Evolutionary conservation across 2,329 filamentous ascomycete species (phyloP).

Genomic region (Ophiostoma australiae): DNA sequence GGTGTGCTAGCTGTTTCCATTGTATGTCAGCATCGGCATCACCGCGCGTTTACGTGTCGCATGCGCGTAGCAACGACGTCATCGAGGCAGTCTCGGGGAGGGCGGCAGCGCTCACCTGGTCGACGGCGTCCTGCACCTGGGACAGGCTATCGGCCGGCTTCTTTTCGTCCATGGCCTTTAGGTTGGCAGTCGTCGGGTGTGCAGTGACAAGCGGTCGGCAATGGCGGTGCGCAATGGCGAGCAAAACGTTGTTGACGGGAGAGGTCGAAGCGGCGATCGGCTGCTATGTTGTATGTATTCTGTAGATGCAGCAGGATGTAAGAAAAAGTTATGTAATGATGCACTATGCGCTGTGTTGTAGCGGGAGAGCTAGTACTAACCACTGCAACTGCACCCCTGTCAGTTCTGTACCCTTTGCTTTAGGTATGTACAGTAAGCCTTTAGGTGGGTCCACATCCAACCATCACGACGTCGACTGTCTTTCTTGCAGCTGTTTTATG

Average conservation of each 20-base stretch:
- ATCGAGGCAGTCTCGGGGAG: not conserved
- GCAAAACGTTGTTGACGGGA: not conserved
- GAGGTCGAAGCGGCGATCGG: not conserved
- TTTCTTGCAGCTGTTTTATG: not conserved
- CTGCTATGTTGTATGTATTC: not conserved
- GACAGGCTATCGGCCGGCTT: constrained; percentile 71
- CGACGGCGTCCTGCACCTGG: constrained; percentile 78
- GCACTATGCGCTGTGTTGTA: not conserved
- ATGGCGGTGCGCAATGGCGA: not conserved
- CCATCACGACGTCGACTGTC: not conserved
- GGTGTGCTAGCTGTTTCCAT: constrained; percentile 56
- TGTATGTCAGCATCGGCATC: not conserved
- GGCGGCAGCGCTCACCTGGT: constrained; percentile 54
- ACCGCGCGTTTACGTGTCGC: not conserved
- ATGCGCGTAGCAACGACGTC: not conserved
- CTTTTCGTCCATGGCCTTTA: constrained; percentile 24
- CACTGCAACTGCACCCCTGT: not conserved
- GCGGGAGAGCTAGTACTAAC: not conserved
- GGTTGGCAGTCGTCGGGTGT: not conserved
- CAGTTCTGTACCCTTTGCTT: not conserved
- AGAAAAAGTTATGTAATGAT: not conserved
- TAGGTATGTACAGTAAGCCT: not conserved
- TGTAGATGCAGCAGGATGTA: not conserved
- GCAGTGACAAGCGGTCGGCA: not conserved
- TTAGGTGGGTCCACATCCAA: not conserved